Evolutionary conservation across 805 yeast genomes (phyloP), one percentile per base, ranked within the genome.

Genomic region (Metschnikowia lachancei): DNA sequence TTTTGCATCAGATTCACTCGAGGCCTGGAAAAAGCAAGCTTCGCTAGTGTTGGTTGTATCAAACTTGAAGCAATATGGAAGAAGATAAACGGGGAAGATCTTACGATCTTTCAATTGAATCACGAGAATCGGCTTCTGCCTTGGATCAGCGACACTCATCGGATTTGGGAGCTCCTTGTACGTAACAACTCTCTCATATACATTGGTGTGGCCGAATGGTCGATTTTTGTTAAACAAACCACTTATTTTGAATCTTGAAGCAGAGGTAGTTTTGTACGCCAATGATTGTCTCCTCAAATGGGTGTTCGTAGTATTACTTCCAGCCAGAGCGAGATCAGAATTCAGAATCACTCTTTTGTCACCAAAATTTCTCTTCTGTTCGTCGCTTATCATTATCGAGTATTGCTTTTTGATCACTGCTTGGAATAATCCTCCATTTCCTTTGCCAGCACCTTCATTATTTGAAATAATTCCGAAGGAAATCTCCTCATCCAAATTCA

Each of bases 11-110:
- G 59, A 50, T 5, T 81, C 83, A 50, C 64, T 70, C 0, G 76
- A 60, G 0, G 92, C 83, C 63, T 92, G 96, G 57, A 91, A 75
- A 33, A 80, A 70, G 58, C 67, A 76, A 46, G 83, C 87, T 12
- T 76, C 77, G 47, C 75, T 66, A 54, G 72, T 56, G 59, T 65
- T 53, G 53, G 69, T 73, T 28, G 69, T 57, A 48, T 72, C 80
- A 32, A 80, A 64, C 51, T 77, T 77, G 64, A 80, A 79, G 36
- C 76, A 69, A 36, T 66, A 65, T 0, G 78, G 78, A 32, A 72
- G 57, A 14, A 76, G 63, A 54, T 78, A 80, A 2, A 78, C 78
- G 2, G 83, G 81, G 64, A 78, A 78, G 4, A 76, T 71, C 39
- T 73, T 64, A 43, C 62, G 64, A 49, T 66, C 70, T 50, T 70